Evolutionary conservation across 306 rosid species (phyloP).

Genomic region (Rubus parviflorus): DNA sequence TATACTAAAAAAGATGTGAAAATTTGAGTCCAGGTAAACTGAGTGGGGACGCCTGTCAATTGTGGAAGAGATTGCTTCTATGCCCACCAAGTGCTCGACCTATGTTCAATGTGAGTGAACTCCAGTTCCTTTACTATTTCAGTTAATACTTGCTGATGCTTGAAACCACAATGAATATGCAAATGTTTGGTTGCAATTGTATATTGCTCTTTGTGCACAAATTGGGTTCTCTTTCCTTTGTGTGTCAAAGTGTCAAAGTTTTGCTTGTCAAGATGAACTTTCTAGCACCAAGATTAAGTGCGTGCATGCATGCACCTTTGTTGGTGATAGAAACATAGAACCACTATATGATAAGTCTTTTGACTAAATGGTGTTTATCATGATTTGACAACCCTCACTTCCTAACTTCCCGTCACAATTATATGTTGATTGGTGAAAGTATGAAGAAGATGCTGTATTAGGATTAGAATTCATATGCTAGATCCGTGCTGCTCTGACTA

Average conservation of each 20-base stretch:
- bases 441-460: background rate
- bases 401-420: background rate
- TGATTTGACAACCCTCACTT: background rate
- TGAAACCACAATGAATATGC: background rate
- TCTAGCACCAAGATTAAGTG: background rate
- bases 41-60: background rate
- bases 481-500: background rate
- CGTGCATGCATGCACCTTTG: background rate
- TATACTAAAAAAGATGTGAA: background rate
- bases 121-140: background rate
- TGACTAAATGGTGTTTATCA: background rate
- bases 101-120: background rate
- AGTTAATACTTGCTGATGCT: background rate
- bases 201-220: background rate
- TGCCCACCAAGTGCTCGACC: slow-evolving; percentile 1
- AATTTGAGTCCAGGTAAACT: background rate
- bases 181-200: background rate
- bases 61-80: background rate
- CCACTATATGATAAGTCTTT: no score
- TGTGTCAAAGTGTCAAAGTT: background rate
- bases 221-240: background rate
- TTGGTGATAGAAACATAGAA: background rate
- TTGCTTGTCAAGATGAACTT: background rate
- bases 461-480: background rate
- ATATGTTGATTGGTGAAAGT: background rate